A percentile compares a stretch with the other conserved stretches of the same genome.
Evolutionary conservation across 169 alveolate species (phyloP).

Genomic region (Plasmodium coatneyi): DNA sequence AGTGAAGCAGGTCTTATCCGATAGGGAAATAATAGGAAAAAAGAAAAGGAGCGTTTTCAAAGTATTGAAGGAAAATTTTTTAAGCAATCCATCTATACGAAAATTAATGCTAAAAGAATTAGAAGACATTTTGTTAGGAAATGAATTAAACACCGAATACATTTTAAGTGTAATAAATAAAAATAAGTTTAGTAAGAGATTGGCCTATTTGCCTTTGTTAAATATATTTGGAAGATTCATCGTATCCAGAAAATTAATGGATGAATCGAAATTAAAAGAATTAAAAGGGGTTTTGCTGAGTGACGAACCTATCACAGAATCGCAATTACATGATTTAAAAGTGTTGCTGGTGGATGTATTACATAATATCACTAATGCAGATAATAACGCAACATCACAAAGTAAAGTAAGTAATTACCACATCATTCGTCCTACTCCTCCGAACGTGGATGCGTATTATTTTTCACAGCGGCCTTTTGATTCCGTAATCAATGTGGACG

Average conservation of each 20-base stretch:
- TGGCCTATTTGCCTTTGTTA: neutral
- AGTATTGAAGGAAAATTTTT: neutral
- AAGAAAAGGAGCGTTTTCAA: neutral
- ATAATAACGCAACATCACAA: neutral
- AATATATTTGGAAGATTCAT: neutral
- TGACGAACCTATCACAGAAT: neutral
- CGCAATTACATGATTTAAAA: neutral
- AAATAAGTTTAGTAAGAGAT: neutral
- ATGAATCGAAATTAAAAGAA: conserved; percentile 10
- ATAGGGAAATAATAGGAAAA: neutral
- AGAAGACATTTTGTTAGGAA: conserved; percentile 6
- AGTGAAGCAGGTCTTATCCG: neutral
- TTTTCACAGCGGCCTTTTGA: neutral
- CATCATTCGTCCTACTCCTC: neutral
- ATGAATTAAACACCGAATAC: neutral
- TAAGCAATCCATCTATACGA: conserved; percentile 4
- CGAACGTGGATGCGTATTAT: neutral
- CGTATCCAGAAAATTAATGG: neutral
- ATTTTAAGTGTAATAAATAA: conserved; percentile 2
- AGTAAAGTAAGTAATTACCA: no score
- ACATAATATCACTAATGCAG: neutral
- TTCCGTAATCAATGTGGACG: neutral
- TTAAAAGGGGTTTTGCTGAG: neutral
- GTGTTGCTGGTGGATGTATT: neutral
- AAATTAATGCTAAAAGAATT: conserved; percentile 7